Percentiles rank a stretch among this genome's conserved stretches.
Evolutionary conservation across 1,139 yeast genomes (phyloP).

Genomic region (Kluyveromyces marxianus): DNA sequence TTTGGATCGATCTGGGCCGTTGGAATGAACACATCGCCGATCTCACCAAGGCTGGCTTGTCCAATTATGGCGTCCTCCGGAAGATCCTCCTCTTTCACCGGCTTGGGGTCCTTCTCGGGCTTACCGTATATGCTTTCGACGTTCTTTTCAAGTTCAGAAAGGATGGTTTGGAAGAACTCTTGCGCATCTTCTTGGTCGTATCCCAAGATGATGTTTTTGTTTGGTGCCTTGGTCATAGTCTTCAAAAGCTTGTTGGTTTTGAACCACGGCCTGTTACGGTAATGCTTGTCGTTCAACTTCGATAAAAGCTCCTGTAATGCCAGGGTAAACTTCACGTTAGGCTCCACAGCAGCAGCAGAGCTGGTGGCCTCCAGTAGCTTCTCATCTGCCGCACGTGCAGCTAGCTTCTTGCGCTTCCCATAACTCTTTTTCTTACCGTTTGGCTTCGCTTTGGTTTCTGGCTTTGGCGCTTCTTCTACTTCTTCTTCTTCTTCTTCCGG

Average conservation of each 20-base stretch:
- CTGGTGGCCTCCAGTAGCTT: conserved; percentile 10
- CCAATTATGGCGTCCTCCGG: conserved; percentile 37
- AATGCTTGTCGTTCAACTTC: conserved; percentile 49
- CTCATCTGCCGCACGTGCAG: conserved; percentile 11
- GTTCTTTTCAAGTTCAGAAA: conserved; percentile 68
- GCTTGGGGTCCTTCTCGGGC: conserved; percentile 11
- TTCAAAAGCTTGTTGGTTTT: conserved; percentile 58
- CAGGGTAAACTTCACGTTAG: conserved; percentile 40
- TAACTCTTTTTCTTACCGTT: conserved; percentile 11
- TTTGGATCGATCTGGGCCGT: conserved; percentile 71
- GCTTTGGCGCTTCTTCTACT: neutral
- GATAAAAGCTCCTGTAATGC: conserved; percentile 45
- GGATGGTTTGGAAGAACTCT: conserved; percentile 78
- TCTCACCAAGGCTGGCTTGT: conserved; percentile 42
- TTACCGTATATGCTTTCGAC: conserved; percentile 20
- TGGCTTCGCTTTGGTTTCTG: conserved; percentile 3
- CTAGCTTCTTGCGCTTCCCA: conserved; percentile 18
- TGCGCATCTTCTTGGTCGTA: conserved; percentile 94
- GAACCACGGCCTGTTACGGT: conserved; percentile 47
- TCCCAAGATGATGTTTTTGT: conserved; percentile 66
- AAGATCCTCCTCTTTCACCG: conserved; percentile 26
- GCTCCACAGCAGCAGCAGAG: conserved; percentile 8
- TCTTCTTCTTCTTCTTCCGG: conserved; percentile 15
- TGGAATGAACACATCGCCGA: conserved; percentile 63
- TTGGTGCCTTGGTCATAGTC: conserved; percentile 74